Percentiles rank a stretch among this genome's conserved stretches.
Evolutionary conservation across 148 eudicot species (phyloP).

Genomic region (Amaranthus palmeri): DNA sequence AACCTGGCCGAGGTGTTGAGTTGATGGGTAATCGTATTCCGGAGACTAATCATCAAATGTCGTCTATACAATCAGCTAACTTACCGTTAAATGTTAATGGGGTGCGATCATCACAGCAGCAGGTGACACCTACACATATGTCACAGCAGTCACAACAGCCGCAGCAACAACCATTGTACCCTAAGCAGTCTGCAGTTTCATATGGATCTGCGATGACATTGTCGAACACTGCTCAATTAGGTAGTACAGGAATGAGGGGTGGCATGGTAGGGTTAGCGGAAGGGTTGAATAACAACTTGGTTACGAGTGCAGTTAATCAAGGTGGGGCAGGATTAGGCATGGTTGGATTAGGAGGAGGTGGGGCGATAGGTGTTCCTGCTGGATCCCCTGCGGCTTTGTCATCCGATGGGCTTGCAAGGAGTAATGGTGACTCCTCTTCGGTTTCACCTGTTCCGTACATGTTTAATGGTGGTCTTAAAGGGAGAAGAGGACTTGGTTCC

Average conservation of each 20-base stretch:
- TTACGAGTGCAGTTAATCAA: slow-evolving; percentile 35
- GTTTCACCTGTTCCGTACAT: slow-evolving; percentile 77
- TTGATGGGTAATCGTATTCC: slow-evolving; percentile 34
- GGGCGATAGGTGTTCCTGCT: slow-evolving; percentile 46
- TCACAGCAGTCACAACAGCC: slow-evolving; percentile 39
- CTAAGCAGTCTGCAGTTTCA: slow-evolving; percentile 56
- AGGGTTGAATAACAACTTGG: slow-evolving; percentile 39
- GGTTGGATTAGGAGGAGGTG: slow-evolving; percentile 55
- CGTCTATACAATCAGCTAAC: slow-evolving; percentile 39
- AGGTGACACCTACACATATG: slow-evolving; percentile 27
- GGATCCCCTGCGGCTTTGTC: slow-evolving; percentile 66
- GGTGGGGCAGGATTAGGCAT: slow-evolving; percentile 57
- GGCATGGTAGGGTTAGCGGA: slow-evolving; percentile 52
- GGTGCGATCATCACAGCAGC: slow-evolving; percentile 43
- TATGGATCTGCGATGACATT: slow-evolving; percentile 49
- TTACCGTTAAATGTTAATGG: slow-evolving; percentile 65
- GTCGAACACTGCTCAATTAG: slow-evolving; percentile 41
- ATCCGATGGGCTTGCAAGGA: slow-evolving; percentile 83
- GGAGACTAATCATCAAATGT: slow-evolving; percentile 44
- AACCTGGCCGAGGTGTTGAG: slow-evolving; percentile 37
- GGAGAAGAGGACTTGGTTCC: slow-evolving; percentile 43
- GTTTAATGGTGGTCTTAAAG: slow-evolving; percentile 67
- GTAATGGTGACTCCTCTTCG: slow-evolving; percentile 67
- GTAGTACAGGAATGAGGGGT: slow-evolving; percentile 43
- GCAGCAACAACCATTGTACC: slow-evolving; percentile 37